phyloP scores from a whole-genome alignment of 352 stramenopile genomes.

The Phytopythium vexans region DNA sequence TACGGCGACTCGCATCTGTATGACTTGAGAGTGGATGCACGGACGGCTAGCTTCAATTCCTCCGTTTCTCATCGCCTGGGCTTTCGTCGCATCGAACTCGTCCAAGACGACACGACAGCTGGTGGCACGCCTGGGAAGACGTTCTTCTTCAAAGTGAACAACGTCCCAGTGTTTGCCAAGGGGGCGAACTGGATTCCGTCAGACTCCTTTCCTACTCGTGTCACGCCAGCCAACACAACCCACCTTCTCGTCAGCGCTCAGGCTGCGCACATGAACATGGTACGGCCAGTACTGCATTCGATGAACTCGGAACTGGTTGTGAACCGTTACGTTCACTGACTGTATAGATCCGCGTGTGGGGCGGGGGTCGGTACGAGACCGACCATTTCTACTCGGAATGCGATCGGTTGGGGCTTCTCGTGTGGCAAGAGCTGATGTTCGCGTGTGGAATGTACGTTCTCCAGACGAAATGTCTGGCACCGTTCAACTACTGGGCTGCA shows the following conservation, averaged over 20 bases:
- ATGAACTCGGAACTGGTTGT: background rate
- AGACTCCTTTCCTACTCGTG: slow-evolving; percentile 70
- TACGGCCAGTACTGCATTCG: slow-evolving; percentile 9
- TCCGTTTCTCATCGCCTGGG: slow-evolving; percentile 47
- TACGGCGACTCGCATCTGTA: slow-evolving; percentile 69
- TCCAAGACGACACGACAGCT: slow-evolving; percentile 48
- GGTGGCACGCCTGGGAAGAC: slow-evolving; percentile 43
- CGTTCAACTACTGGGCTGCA: background rate
- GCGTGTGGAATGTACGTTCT: slow-evolving; percentile 76
- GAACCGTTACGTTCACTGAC: background rate
- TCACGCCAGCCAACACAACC: slow-evolving; percentile 26
- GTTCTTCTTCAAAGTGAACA: slow-evolving; percentile 79
- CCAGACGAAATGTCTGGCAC: background rate
- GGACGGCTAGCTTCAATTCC: slow-evolving; percentile 16
- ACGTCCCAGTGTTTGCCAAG: slow-evolving; percentile 63
- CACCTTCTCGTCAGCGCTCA: slow-evolving; percentile 54
- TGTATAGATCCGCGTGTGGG: slow-evolving; percentile 78
- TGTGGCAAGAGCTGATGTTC: slow-evolving; percentile 92
- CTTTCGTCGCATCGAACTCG: slow-evolving; percentile 57
- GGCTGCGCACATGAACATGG: slow-evolving; percentile 85
- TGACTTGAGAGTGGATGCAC: slow-evolving; percentile 37
- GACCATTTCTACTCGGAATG: slow-evolving; percentile 81
- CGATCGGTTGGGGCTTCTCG: slow-evolving; percentile 77
- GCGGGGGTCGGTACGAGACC: slow-evolving; percentile 82
- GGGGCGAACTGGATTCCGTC: slow-evolving; percentile 80